These are phyloP conservation scores for Raphidocelis subcapitata DNA, from an alignment of 139 green algal species.

Conservation along the genomic window DNA sequence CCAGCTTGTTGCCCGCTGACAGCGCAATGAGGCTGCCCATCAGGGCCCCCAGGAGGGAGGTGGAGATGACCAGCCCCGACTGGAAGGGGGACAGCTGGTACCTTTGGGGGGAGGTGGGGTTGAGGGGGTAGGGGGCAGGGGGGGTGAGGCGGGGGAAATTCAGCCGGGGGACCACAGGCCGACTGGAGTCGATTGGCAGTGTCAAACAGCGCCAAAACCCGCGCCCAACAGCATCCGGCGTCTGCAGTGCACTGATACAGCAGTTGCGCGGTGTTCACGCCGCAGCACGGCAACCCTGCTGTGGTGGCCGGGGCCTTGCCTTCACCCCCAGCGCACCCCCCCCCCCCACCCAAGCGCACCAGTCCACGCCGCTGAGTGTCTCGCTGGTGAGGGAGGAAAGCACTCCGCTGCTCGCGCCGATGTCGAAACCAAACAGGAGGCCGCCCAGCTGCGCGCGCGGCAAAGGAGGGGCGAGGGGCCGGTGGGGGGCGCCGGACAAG, in stretches of 20 bases:
- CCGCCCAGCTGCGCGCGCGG: constrained; percentile 52
- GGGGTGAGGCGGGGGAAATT: not conserved
- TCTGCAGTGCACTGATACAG: not conserved
- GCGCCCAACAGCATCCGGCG: not conserved
- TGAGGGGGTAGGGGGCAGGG: no score
- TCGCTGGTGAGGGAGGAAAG: constrained; percentile 66
- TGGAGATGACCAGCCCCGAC: constrained; percentile 71
- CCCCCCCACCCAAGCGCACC: constrained; percentile 30
- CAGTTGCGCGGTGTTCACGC: not conserved
- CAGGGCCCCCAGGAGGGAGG: constrained; percentile 79
- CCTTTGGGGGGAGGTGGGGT: constrained; percentile 12
- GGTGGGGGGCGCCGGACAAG: not conserved
- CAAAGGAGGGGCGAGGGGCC: not conserved
- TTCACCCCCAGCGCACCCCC: no score
- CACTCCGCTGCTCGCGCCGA: constrained; percentile 81
- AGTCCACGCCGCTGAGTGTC: constrained; percentile 62
- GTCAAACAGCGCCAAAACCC: not conserved
- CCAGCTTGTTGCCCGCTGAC: constrained; percentile 72
- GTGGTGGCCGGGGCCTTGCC: no score
- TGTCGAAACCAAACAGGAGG: constrained; percentile 84
- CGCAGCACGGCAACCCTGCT: not conserved
- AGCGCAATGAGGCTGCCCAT: constrained; percentile 67
- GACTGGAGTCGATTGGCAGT: not conserved
- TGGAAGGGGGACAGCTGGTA: constrained; percentile 53
- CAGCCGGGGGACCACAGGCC: not conserved